Evolutionary conservation across 2,329 filamentous ascomycete species (phyloP).

Genomic region (Aspergillus vadensis): DNA sequence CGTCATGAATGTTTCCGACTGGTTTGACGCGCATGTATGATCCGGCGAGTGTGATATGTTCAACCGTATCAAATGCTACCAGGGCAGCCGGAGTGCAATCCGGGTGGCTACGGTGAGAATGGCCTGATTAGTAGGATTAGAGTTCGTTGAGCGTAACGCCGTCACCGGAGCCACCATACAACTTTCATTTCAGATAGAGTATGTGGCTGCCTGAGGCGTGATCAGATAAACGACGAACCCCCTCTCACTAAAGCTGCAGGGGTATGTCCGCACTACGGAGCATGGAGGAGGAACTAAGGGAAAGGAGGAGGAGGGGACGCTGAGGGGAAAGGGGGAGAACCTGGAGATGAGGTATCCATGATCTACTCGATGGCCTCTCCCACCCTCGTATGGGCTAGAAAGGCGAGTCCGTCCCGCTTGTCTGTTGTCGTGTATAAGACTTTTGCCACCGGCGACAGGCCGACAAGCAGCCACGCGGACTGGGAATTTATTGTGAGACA

Average conservation of each 20-base stretch:
- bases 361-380: background rate
- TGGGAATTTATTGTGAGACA: background rate
- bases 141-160: background rate
- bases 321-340: too few relatives aligned
- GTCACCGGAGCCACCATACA: background rate
- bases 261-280: background rate
- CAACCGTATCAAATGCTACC: background rate
- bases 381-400: background rate
- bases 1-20: constrained; percentile 1
- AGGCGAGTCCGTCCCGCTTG: background rate
- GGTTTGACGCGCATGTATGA: background rate
- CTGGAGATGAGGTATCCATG: background rate
- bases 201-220: constrained; percentile 8
- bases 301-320: background rate
- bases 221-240: constrained; percentile 2
- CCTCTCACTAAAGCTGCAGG: background rate
- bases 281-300: background rate
- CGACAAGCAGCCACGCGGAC: background rate
- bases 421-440: background rate
- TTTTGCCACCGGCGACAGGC: background rate
- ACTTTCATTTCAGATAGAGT: background rate
- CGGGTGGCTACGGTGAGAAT: background rate
- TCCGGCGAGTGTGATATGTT: constrained; percentile 1
- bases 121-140: background rate
- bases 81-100: background rate